Percentiles rank a stretch among this genome's conserved stretches.
These are phyloP conservation scores for Aspergillus jensenii DNA, from an alignment of 2,329 filamentous ascomycete genomes.

Conservation along the genomic window DNA sequence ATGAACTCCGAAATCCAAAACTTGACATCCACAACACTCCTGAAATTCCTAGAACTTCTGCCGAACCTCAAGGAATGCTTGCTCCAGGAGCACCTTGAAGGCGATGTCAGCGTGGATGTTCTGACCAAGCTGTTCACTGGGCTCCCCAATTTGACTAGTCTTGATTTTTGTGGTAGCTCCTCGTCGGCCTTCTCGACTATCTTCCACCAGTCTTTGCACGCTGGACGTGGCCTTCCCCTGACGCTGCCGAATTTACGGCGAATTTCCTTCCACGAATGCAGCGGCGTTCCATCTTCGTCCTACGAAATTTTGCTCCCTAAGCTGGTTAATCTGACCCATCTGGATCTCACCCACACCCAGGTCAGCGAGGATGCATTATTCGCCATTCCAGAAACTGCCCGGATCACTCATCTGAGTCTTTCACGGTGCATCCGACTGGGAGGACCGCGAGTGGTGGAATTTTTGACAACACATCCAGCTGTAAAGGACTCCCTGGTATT, in stretches of 20 bases:
- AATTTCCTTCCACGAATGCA: constrained; percentile 76
- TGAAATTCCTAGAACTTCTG: constrained; percentile 69
- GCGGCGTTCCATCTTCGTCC: constrained; percentile 64
- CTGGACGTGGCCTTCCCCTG: constrained; percentile 49
- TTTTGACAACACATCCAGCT: constrained; percentile 69
- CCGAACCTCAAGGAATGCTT: constrained; percentile 76
- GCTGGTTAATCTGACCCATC: constrained; percentile 68
- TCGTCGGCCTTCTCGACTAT: constrained; percentile 65
- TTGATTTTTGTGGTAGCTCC: constrained; percentile 78
- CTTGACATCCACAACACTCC: constrained; percentile 70
- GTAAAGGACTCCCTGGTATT: constrained; percentile 64
- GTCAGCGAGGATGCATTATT: constrained; percentile 70
- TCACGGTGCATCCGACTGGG: constrained; percentile 72
- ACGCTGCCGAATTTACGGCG: constrained; percentile 61
- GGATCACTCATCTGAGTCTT: constrained; percentile 74
- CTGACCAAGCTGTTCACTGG: constrained; percentile 69
- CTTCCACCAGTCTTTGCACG: constrained; percentile 58
- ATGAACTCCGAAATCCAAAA: constrained; percentile 75
- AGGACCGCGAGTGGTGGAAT: constrained; percentile 66
- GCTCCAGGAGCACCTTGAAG: constrained; percentile 77
- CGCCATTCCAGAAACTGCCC: constrained; percentile 69
- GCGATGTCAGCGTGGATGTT: constrained; percentile 68
- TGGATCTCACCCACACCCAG: constrained; percentile 76
- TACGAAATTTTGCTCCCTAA: constrained; percentile 72
- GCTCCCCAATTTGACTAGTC: constrained; percentile 62